Evolutionary conservation across 108 stramenopile species (phyloP).

Genomic region (Nitzschia inconspicua): DNA sequence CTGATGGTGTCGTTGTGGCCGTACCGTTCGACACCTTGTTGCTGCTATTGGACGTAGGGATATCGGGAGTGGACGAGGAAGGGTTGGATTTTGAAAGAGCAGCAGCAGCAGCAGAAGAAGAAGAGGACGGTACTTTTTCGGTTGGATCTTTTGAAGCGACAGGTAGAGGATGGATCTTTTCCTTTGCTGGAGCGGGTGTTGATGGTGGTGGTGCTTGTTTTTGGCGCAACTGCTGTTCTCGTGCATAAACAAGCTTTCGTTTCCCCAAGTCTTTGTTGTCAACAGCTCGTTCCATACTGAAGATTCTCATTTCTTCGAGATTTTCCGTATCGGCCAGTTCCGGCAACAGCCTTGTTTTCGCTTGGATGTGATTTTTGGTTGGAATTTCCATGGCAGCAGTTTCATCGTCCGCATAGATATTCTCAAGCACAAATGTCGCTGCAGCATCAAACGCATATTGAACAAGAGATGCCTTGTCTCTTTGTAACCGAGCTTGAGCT

Average conservation of each 20-base stretch:
- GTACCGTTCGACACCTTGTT: background rate
- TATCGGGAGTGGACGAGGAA: too few species aligned
- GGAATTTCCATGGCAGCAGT: constrained; percentile 1
- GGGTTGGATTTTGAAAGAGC: too few species aligned
- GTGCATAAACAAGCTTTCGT: constrained; percentile 12
- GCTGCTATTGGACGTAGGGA: background rate
- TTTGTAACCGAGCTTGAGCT: constrained; percentile 17
- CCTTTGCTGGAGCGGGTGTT: background rate
- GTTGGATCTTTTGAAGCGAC: background rate
- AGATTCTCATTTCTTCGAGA: constrained; percentile 30
- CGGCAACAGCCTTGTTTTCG: background rate
- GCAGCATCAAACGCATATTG: constrained; percentile 42
- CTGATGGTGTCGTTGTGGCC: background rate
- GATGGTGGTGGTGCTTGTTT: background rate
- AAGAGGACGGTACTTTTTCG: too few species aligned
- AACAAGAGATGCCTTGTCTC: constrained; percentile 41
- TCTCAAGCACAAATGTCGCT: constrained; percentile 25
- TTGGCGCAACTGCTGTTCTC: background rate
- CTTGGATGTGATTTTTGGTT: background rate
- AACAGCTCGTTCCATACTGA: constrained; percentile 31
- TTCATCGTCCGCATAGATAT: constrained; percentile 21
- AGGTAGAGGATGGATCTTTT: background rate
- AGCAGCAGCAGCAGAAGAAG: background rate
- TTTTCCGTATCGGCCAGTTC: constrained; percentile 10
- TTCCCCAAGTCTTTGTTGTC: constrained; percentile 47